Evolutionary conservation across 805 yeast species (phyloP), one percentile per base, ranked within the genome.

Genomic region (Saccharomycopsis fermentans): DNA sequence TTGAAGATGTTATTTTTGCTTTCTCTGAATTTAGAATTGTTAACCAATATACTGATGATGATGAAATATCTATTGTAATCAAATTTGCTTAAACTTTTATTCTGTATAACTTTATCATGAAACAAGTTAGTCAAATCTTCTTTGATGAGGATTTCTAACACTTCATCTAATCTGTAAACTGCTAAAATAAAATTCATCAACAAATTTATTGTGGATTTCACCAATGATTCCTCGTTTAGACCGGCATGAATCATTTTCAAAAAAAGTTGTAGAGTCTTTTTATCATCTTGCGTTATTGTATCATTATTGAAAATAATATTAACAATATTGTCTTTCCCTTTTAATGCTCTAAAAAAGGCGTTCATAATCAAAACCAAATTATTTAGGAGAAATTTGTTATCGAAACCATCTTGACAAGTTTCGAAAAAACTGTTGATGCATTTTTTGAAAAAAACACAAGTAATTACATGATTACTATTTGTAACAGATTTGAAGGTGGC

Each of bases 401-500:
- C 55, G 11, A 40, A 12, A 16, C 17, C 35, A 24, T 54, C 59
- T 19, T 32, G 37, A 6, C 27, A 26, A 16, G 16, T 21, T n/a
- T 17, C 27, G 26, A 36, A 48, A 48, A 57, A 58, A 26, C 16
- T 21, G 21, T 27, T 24, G 26, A 48, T n/a, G 32, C 24, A 36
- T 29, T 34, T 52, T 27, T 34, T 26, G 27, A 58, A 58, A 27
- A 52, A 55, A 11, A 24, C 21, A 12, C 58, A 34, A 2, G 56
- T 58, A 8, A 51, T 32, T 12, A 29, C 8, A 48, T 58, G 57
- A 12, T 55, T 24, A 3, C 24, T 32, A 29, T 51, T 58, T 14
- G 32, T 55, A 5, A 58, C 16, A 19, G 63, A 52, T 29, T 54
- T 58, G 26, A 61, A 61, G 6, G 63, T 61, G 4, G 63, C 63